Percentiles rank a stretch among this genome's conserved stretches.
phyloP scores from a whole-genome alignment of 495 filamentous ascomycete genomes.

The Beverwykella pulmonaria region DNA sequence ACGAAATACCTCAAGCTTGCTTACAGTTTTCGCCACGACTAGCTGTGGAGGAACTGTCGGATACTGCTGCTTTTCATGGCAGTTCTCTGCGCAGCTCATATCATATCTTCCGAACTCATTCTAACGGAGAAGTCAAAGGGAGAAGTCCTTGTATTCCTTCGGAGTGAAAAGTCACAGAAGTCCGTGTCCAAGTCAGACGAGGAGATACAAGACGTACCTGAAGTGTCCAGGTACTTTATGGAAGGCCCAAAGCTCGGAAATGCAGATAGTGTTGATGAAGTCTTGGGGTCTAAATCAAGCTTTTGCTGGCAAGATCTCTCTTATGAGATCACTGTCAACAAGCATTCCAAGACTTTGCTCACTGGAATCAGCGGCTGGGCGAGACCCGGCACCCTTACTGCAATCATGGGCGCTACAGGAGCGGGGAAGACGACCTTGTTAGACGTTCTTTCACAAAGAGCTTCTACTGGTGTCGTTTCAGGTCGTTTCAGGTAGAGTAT shows the following conservation, averaged over 20 bases:
- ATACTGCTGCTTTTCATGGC: background rate
- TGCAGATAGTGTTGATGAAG: too few relatives aligned
- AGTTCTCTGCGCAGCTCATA: background rate
- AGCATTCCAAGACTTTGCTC: slow-evolving; percentile 4
- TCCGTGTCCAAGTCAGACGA: slow-evolving; percentile 53
- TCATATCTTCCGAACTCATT: slow-evolving; percentile 51
- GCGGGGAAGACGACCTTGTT: slow-evolving; percentile 36
- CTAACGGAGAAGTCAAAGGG: slow-evolving; percentile 56
- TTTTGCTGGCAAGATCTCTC: slow-evolving; percentile 22
- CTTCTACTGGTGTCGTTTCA: background rate
- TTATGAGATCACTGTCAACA: slow-evolving; percentile 16
- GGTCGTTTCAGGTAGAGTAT: too few relatives aligned
- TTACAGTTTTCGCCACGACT: too few relatives aligned
- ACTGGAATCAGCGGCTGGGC: slow-evolving; percentile 21
- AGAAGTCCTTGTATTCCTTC: slow-evolving; percentile 59
- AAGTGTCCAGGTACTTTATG: too few relatives aligned
- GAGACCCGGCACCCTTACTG: slow-evolving; percentile 27
- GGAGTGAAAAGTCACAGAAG: slow-evolving; percentile 56
- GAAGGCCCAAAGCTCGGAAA: too few relatives aligned
- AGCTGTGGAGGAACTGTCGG: background rate
- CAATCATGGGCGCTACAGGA: slow-evolving; percentile 30
- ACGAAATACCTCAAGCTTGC: too few relatives aligned
- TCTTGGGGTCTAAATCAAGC: too few relatives aligned
- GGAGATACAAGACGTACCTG: too few relatives aligned
- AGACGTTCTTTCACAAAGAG: slow-evolving; percentile 12